Evolutionary conservation across 257 asterid species (phyloP).

Genomic region (Marsdenia floribunda): DNA sequence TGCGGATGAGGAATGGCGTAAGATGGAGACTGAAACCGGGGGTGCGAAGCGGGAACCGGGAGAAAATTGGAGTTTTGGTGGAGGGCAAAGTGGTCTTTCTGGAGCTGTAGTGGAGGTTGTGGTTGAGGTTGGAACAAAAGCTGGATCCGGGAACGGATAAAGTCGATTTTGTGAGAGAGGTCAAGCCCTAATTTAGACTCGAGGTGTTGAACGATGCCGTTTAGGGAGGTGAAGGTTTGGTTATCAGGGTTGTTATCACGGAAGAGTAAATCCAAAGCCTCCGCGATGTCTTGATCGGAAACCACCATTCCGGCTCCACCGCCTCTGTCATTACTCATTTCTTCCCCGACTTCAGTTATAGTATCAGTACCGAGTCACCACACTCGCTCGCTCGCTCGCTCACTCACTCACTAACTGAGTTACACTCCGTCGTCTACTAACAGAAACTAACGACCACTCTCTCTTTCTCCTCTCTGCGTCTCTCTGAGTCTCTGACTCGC

Average conservation of each 20-base stretch:
- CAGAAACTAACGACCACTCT: conserved; percentile 24
- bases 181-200: conserved; percentile 53
- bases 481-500: conserved; percentile 9
- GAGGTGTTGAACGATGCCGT: conserved; percentile 67
- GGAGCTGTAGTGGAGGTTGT: conserved; percentile 17
- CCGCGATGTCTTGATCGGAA: conserved; percentile 61
- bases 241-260: conserved; percentile 36
- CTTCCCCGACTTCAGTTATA: conserved; percentile 4
- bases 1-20: conserved; percentile 33
- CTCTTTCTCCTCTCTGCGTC: not conserved
- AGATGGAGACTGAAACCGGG: conserved; percentile 29
- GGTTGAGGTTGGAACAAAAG: conserved; percentile 33
- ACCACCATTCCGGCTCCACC: conserved; percentile 34
- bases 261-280: conserved; percentile 51
- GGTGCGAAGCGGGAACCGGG: conserved; percentile 23
- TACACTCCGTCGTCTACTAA: conserved; percentile 10
- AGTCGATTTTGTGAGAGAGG: conserved; percentile 52
- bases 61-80: conserved; percentile 34
- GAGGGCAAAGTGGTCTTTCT: conserved; percentile 36
- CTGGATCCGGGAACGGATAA: conserved; percentile 60
- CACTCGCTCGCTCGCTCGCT: not conserved
- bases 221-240: conserved; percentile 30
- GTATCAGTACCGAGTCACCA: not conserved
- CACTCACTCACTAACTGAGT: conserved; percentile 9
- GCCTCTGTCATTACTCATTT: conserved; percentile 40